Evolutionary conservation across 2,329 filamentous ascomycete genomes (phyloP), one percentile per base, ranked within the genome.

Genomic region (Alternaria longipes): DNA sequence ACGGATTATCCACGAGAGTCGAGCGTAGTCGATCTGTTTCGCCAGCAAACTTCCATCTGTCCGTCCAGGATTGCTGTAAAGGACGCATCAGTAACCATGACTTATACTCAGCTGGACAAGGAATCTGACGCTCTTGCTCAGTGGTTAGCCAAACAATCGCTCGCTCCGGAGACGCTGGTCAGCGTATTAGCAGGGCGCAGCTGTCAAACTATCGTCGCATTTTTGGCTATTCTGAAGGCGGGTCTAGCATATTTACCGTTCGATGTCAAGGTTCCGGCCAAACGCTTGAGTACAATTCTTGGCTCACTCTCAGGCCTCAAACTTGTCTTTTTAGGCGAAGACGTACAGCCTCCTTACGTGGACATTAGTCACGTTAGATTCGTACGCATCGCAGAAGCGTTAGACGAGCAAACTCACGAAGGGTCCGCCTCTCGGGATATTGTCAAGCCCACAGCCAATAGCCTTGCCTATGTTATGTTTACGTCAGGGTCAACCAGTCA

Each of bases 401-500:
- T 34, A 5, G 12, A 34, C 5, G 32, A 34, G 32, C 12, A 16
- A 8, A 12, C 12, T 12, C n/a, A 40, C n/a, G 8, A 40, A 8
- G 38, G 7, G 14, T 34, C 32, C 32, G 32, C 12, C 14, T 34
- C 32, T 34, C 32, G 2, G 12, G 14, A 34, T 12, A 12, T 16
- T 2, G 32, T 12, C 32, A 16, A 16, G 16, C 38, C 38, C 9
- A 20, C n/a, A 9, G 38, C 38, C 14, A 20, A n/a, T 8, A 18
- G 38, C 14, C 38, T 82, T 4, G 87, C 87, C 0, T 90, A 86
- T 67, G 80, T 89, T 7, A 83, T 90, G 4, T 86, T 89, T 62
- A 84, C 84, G 0, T 82, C 81, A 20, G 69, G 71, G 18, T 68
- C 78, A 6, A 72, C 66, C n/a, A 64, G 67, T 51, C 82, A 81